A percentile compares a stretch with the other conserved stretches of the same genome.
phyloP scores from a whole-genome alignment of 83 land plant species.

The Larix sibirica region DNA sequence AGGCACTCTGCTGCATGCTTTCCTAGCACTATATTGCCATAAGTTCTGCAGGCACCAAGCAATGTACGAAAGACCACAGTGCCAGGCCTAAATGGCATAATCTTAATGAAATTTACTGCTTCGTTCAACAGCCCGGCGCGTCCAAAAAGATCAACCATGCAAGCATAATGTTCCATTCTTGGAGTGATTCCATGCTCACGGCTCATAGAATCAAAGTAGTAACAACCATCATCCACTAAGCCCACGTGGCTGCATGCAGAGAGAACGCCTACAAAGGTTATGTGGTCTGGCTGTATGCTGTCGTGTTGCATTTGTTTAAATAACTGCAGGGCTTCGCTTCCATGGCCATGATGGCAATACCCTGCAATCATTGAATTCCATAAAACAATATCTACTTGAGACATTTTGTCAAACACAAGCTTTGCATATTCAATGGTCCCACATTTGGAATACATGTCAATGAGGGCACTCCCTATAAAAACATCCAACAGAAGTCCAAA shows the following conservation, averaged over 20 bases:
- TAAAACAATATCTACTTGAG: constrained; percentile 18
- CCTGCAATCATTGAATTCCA: constrained; percentile 40
- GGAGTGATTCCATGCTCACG: not conserved
- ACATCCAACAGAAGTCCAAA: constrained; percentile 10
- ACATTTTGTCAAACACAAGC: constrained; percentile 20
- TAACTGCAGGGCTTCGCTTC: constrained; percentile 21
- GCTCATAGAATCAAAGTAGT: constrained; percentile 4
- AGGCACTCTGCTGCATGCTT: not conserved
- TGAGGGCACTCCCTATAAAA: constrained; percentile 24
- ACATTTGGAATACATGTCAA: constrained; percentile 30
- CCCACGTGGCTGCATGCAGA: constrained; percentile 20
- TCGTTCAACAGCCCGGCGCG: not conserved
- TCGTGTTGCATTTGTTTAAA: constrained; percentile 23
- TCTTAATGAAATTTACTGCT: not conserved
- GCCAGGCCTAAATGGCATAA: not conserved
- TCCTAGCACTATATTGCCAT: not conserved
- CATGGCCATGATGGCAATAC: constrained; percentile 22
- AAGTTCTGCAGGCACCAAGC: not conserved
- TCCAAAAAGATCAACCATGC: constrained; percentile 6
- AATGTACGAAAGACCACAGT: not conserved
- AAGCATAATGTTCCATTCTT: constrained; percentile 1
- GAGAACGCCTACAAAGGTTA: constrained; percentile 21
- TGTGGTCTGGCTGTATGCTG: constrained; percentile 24
- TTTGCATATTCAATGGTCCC: constrained; percentile 20
- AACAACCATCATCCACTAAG: not conserved